Base-by-base conservation (phyloP, 2,329 filamentous ascomycete species). In the Proliferodiscus dingleyae region DNA sequence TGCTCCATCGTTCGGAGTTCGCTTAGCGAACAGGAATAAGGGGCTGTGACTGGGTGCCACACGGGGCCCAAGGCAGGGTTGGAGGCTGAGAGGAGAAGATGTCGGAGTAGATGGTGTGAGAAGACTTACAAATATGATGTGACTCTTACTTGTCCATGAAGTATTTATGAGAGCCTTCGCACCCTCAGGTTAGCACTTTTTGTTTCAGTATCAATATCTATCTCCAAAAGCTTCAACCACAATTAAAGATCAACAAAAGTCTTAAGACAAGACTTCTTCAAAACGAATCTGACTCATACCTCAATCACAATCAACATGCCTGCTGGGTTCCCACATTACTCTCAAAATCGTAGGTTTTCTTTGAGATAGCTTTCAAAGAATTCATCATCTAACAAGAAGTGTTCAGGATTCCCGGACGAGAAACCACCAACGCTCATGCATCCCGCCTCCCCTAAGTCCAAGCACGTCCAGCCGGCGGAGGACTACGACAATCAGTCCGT, bases 371-470 rank as follows among this genome's bases (percentile, higher is more conserved):
- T 29, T 16, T 42, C n/a, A 13, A 24, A 13, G 36, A 13, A 22
- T n/a, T 36, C 15, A 11, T 6, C 5, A 30, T 33, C 33, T n/a
- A 11, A 18, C 13, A 29, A 38, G 33, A 53, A 30, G 18, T 41
- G 16, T 15, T 3, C 13, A 59, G 54, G 9, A 10, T 56, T 53
- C 47, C 50, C 58, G 21, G 41, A 56, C 29, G 50, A 60, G 8
- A 42, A 49, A 13, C 47, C 53, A 38, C 54, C 56, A 24, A 56
- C 53, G 3, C 30, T 53, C 2, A 54, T 56, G 34, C 49, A 47
- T 15, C 56, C 57, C n/a, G 47, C 56, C n/a, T 57, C 58, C n/a
- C 51, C 56, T 2, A 58, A 54, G 40, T 28, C 48, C 13, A 54
- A 51, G 24, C 29, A 49, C 11, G 23, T 33, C 19, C 52, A 54